phyloP scores from a whole-genome alignment of 75 land plant species.

The Ceratopteris richardii region DNA sequence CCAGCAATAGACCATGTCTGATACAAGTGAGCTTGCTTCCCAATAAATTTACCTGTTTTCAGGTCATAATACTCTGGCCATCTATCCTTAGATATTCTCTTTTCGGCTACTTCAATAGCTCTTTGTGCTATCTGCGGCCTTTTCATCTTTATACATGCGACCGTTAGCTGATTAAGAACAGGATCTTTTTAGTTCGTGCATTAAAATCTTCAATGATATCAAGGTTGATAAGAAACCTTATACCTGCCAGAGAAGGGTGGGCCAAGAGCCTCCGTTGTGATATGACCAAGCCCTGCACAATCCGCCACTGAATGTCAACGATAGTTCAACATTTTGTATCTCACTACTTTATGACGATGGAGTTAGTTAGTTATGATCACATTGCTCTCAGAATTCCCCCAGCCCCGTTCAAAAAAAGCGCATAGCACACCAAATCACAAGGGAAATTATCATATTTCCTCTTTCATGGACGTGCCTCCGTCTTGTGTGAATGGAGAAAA shows the following conservation, averaged over 20 bases:
- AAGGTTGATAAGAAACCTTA: neutral
- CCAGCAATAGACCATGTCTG: constrained; percentile 63
- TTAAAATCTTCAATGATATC: neutral
- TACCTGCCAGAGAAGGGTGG: constrained; percentile 81
- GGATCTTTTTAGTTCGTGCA: neutral
- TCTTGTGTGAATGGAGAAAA: too few relatives aligned
- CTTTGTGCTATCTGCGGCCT: constrained; percentile 47
- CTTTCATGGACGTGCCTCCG: too few relatives aligned
- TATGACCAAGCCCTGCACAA: constrained; percentile 73
- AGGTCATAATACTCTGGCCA: constrained; percentile 79
- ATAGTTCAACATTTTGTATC: too few relatives aligned
- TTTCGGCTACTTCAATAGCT: constrained; percentile 50
- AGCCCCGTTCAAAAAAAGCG: too few relatives aligned
- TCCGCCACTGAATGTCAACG: too few relatives aligned
- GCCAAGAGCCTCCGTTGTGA: constrained; percentile 83
- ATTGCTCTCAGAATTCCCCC: too few relatives aligned
- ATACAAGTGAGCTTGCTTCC: constrained; percentile 52
- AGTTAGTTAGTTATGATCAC: too few relatives aligned
- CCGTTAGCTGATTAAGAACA: constrained; percentile 35
- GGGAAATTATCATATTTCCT: too few relatives aligned
- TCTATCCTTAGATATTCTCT: constrained; percentile 36
- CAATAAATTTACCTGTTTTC: constrained; percentile 45
- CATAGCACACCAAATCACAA: too few relatives aligned
- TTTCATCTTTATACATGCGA: constrained; percentile 65
- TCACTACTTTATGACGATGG: too few relatives aligned